Base-by-base conservation (phyloP, 129 eudicot species). In the Lactuca saligna region DNA sequence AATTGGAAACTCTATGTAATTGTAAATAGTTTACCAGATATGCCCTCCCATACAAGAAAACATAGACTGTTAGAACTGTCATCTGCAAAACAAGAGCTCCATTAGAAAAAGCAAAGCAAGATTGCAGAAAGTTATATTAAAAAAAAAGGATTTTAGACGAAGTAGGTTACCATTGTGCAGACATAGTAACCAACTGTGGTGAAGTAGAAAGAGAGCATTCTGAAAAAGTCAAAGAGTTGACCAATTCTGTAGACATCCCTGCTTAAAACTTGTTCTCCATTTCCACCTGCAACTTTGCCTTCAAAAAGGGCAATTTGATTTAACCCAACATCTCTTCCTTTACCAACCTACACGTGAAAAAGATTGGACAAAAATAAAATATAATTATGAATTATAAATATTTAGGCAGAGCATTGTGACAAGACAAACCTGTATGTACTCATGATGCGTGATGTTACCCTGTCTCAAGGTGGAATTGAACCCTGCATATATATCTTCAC, bases 231-330 rank as follows among this genome's bases (percentile, higher is more conserved):
- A 56, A 93, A 87, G 16, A 93, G 98, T 66, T 93, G 98, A 44
- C 98, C 98, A 68, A 93, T 32, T 78, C 98, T 77, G 68, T 93
- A 93, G 15, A 93, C 87, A 69, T 93, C 98, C 79, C 98, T 80
- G 78, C 98, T 93, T 61, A 93, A 69, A 49, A 93, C 98, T 81
- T 93, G 98, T 72, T 93, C 98, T 61, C 98, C 98, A 38, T 93
- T 93, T 54, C 98, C 98, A 53, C 98, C 98, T 66, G 98, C 96
- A 46, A 93, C 98, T 71, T 93, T 93, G 15, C 98, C 98, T 83
- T 93, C 98, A 56, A 93, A 93, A 57, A 93, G 79, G 37, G 98
- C 98, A 65, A 93, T 93, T 71, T 93, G 98, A 73, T 93, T 93
- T 68, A 93, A 77, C 68, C 98, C 96, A 69, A 89, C 98, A 82